A percentile compares a stretch with the other conserved stretches of the same genome.
Evolutionary conservation across 306 rosid species (phyloP).

Genomic region (Canavalia gladiata): DNA sequence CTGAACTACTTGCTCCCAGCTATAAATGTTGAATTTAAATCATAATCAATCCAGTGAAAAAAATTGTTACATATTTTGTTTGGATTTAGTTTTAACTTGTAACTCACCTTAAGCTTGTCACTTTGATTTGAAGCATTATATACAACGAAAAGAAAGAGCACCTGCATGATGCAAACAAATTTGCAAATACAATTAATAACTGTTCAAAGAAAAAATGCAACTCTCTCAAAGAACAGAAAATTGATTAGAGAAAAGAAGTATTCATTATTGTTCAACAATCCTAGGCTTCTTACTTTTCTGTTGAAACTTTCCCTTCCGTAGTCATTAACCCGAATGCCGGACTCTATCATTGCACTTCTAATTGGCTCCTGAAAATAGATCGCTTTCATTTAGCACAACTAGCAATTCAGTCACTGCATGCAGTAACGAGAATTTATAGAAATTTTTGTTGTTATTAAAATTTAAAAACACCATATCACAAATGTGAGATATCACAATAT

Average conservation of each 20-base stretch:
- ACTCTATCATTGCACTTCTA: constrained; percentile 84
- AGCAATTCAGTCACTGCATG: constrained; percentile 15
- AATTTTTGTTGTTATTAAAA: constrained; percentile 16
- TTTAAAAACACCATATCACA: background rate
- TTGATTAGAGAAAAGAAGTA: background rate
- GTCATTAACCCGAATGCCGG: constrained; percentile 75
- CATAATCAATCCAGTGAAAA: constrained; percentile 38
- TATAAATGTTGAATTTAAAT: constrained; percentile 49
- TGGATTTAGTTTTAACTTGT: constrained; percentile 25
- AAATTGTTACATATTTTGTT: constrained; percentile 13
- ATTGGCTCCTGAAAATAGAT: constrained; percentile 70
- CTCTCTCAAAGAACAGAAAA: constrained; percentile 1
- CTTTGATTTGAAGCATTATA: constrained; percentile 71
- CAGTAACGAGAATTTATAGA: background rate
- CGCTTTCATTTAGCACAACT: constrained; percentile 27
- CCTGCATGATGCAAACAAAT: constrained; percentile 59
- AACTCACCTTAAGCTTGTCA: constrained; percentile 83
- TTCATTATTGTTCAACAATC: background rate
- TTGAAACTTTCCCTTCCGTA: constrained; percentile 78
- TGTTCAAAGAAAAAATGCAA: constrained; percentile 23
- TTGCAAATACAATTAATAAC: constrained; percentile 19
- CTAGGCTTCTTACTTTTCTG: constrained; percentile 63
- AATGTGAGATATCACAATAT: background rate
- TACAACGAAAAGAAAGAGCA: constrained; percentile 73
- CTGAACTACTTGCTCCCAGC: constrained; percentile 92